Conservation (phyloP, 2,329 filamentous ascomycete genomes). For the Neurospora crassa region DNA sequence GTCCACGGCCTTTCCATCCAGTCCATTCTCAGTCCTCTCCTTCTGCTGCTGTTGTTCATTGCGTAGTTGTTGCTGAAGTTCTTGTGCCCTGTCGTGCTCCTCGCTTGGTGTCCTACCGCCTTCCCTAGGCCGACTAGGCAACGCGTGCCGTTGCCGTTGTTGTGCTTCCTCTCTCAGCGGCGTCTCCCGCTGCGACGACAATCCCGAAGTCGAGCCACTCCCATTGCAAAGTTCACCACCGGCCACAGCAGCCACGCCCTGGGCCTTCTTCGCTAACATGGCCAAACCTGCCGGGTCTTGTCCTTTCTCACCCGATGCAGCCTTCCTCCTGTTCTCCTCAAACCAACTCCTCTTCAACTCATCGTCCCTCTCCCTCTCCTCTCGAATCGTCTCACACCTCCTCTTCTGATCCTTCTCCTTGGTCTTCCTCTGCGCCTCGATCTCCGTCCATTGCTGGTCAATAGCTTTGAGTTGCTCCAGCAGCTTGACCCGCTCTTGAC, state of each 20-base stretch:
- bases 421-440: background rate
- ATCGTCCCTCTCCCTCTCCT: background rate
- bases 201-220: background rate
- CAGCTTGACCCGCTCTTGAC: constrained; percentile 16
- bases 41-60: background rate
- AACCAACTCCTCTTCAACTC: background rate
- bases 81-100: background rate
- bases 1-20: background rate
- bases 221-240: background rate
- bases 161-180: background rate
- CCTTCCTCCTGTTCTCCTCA: background rate
- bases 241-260: background rate
- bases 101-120: background rate
- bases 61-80: background rate
- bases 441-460: background rate
- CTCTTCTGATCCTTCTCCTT: background rate
- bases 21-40: background rate
- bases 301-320: background rate
- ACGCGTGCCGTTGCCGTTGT: background rate
- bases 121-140: background rate
- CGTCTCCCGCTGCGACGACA: background rate
- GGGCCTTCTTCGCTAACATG: background rate
- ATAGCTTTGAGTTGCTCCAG: constrained; percentile 4
- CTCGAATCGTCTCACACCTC: background rate
- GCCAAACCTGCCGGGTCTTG: background rate